Evolutionary conservation across 805 yeast species (phyloP).

Genomic region (Nakazawaea anatomiae): DNA sequence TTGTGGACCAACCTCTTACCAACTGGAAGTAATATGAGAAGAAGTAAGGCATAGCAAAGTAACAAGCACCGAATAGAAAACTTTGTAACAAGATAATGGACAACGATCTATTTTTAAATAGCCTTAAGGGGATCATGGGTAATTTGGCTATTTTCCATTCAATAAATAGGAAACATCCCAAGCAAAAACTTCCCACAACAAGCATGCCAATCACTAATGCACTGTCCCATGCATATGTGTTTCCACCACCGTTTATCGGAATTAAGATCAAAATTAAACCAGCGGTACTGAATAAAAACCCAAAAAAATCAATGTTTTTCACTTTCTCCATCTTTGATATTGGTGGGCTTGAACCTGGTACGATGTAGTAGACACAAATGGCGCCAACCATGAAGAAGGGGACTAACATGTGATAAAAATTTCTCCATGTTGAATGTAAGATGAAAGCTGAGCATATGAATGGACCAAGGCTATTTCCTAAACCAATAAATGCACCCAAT

Average conservation of each 20-base stretch:
- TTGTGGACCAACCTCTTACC: conserved; percentile 32
- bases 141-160: conserved; percentile 44
- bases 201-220: conserved; percentile 32
- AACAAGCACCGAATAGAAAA: conserved; percentile 44
- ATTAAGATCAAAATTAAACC: conserved; percentile 43
- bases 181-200: conserved; percentile 34
- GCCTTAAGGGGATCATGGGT: conserved; percentile 49
- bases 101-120: conserved; percentile 31
- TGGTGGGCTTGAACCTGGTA: conserved; percentile 30
- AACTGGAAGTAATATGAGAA: conserved; percentile 44
- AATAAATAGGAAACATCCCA: conserved; percentile 37
- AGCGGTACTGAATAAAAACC: conserved; percentile 38
- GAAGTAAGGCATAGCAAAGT: conserved; percentile 40
- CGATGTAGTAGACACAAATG: conserved; percentile 22
- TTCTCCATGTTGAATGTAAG: conserved; percentile 41
- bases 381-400: conserved; percentile 28
- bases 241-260: conserved; percentile 56
- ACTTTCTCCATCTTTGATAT: conserved; percentile 30
- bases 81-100: conserved; percentile 30
- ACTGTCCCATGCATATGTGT: conserved; percentile 45
- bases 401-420: conserved; percentile 43
- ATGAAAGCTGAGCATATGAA: conserved; percentile 48
- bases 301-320: conserved; percentile 43
- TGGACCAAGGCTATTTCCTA: conserved; percentile 52
- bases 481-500: conserved; percentile 41